Evolutionary conservation across 2,329 filamentous ascomycete genomes (phyloP), one percentile per base, ranked within the genome.

Genomic region (Fusarium sp.): DNA sequence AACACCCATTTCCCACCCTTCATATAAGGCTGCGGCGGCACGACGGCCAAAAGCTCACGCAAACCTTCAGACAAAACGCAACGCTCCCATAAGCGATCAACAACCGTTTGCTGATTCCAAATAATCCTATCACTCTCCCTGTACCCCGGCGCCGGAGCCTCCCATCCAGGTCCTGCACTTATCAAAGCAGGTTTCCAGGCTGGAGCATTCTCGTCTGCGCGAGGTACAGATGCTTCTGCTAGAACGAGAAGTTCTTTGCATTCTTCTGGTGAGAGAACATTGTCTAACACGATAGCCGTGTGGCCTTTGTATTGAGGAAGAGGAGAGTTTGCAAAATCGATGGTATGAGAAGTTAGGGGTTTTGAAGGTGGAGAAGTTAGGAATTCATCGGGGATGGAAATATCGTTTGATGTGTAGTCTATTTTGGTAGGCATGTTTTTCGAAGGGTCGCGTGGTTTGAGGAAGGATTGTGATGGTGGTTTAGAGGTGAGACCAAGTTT

Each of bases 61-160:
- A 89, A 71, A 2, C 83, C 83, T 4, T 82, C 78, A 13, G 83
- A 77, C 52, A 77, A 69, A 73, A 78, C 50, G 78, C 91, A 87
- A 13, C 93, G 85, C 42, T 81, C 83, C 86, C 91, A 91, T 1
- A 96, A 74, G 26, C 88, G 86, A 27, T 87, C 84, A 0, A 89
- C 90, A 2, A 95, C 71, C 2, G 87, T 86, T 52, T 85, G 83
- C 17, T 86, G 81, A 76, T 96, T 92, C 87, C 90, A 93, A 72
- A 96, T 91, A 70, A 95, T 93, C 6, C 93, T 87, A n/a, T 91
- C 91, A 74, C 91, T 91, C 67, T 92, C 90, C 18, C 93, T 86
- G 52, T 88, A 88, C 12, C 89, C 85, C 2, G 86, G 83, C 2
- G 71, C 71, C 7, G 85, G 78, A 5, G 84, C 80, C 80, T 95